Evolutionary conservation across 257 asterid species (phyloP).

Genomic region (Nyctanthes arbortristis): DNA sequence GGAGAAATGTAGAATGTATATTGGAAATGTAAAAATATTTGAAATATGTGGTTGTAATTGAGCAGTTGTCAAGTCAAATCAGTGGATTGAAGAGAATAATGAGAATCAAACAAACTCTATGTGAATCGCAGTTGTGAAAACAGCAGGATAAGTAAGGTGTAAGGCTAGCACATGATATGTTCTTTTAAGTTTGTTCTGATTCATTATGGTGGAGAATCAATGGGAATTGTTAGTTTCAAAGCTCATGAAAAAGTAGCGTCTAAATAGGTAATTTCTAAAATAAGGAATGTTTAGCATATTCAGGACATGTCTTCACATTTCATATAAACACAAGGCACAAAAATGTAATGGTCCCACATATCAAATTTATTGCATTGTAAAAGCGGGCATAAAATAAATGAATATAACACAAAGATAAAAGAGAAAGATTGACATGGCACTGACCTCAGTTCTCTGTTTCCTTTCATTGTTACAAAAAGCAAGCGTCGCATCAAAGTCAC

Average conservation of each 20-base stretch:
- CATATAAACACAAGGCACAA: background rate
- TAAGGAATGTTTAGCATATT: background rate
- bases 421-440: background rate
- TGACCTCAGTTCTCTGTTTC: constrained; percentile 85
- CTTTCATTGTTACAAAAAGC: constrained; percentile 89
- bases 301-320: background rate
- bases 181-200: background rate
- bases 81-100: too few relatives aligned
- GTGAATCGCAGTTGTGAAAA: background rate
- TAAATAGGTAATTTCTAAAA: background rate
- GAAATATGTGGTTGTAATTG: too few relatives aligned
- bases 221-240: background rate
- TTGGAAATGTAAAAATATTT: too few relatives aligned
- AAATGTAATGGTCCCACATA: background rate
- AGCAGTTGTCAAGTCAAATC: too few relatives aligned
- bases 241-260: background rate
- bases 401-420: too few relatives aligned
- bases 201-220: background rate
- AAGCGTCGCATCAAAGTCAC: constrained; percentile 88
- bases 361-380: too few relatives aligned
- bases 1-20: too few relatives aligned
- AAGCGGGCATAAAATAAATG: too few relatives aligned
- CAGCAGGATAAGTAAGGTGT: background rate
- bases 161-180: background rate
- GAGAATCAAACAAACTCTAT: too few relatives aligned